Evolutionary conservation across 805 yeast genomes (phyloP), one percentile per base, ranked within the genome.

Genomic region (Metschnikowia hibisci): DNA sequence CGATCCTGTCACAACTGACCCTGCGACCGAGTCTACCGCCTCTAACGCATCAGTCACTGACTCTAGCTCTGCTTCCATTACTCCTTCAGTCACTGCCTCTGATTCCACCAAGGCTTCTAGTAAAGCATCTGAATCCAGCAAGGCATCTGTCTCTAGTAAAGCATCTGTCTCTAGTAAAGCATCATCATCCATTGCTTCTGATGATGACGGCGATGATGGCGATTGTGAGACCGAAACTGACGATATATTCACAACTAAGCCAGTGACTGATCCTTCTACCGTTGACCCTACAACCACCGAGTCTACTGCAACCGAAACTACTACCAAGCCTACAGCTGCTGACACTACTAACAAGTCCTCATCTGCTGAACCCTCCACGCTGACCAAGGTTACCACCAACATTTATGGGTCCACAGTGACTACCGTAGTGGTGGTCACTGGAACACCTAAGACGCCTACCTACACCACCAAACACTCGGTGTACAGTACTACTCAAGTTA

Each of bases 401-500:
- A 14, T 28, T 7, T 29, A 13, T 13, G 40, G 40, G 22, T 28
- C 27, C n/a, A 42, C 45, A 15, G 37, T 37, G 5, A 34, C 41
- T 20, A 39, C 43, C 5, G 28, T 37, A 10, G 40, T 37, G 12
- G 34, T 37, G 29, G 40, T 37, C 8, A 37, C 40, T 6, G 40
- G 40, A 11, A 37, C 40, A 2, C 40, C 40, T 6, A 29, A 37
- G 22, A 37, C 40, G 6, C 40, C 40, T 13, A 20, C 33, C 13
- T 37, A 37, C 34, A 37, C 40, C 40, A 37, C 40, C 14, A 37
- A 37, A 5, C 40, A 29, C 14, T 23, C 26, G 3, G 38, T 34
- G n/a, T 40, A 35, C 40, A 43, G 46, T 15, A 46, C 50, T 13
- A 51, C 53, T 2, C 34, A 42, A 14, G 39, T 45, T 9, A 27